Evolutionary conservation across 179 eudicot species (phyloP), one percentile per base, ranked within the genome.

Genomic region (Heliamphora pulchella): DNA sequence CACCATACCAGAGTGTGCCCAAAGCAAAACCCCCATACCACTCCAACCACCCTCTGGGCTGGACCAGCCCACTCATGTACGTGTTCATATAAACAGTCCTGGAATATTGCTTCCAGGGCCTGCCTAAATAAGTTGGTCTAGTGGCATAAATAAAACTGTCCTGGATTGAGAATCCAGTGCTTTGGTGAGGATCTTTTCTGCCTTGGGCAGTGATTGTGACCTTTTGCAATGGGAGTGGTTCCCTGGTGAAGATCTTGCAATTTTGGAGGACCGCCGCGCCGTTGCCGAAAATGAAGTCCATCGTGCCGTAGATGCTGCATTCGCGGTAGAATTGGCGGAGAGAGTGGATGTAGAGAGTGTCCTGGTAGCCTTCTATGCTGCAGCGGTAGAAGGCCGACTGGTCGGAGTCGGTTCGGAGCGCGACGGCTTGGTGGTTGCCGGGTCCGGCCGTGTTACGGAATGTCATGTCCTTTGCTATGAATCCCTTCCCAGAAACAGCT

Each of bases 401-500:
- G 83, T 92, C 98, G 4, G 97, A 94, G 77, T 96, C 98, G 0
- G 94, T 96, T 0, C 98, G 91, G 0, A 96, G 92, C 1, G 98
- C 98, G 18, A 94, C 99, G 0, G 91, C 99, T 74, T 96, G 98
- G 83, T 79, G 88, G 86, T 80, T 86, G 18, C 82, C 64, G 0
- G 98, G 99, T 4, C 96, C 96, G 0, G 99, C 99, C 0, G 91
- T 91, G 93, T 96, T 96, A 2, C 92, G 88, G 72, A 96, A 92
- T 47, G 98, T 93, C 13, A 96, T 96, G 87, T 88, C 99, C 53
- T 89, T 86, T 54, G 97, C 98, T 84, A 96, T 94, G 86, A 96
- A 96, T 61, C 99, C 98, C 81, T 86, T 87, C 53, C 98, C 99
- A 0, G 99, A 96, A 48, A 96, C 97, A 55, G 99, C 99, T 96